Base-by-base conservation (phyloP, 1,139 yeast species). In the Pichia sp. region DNA sequence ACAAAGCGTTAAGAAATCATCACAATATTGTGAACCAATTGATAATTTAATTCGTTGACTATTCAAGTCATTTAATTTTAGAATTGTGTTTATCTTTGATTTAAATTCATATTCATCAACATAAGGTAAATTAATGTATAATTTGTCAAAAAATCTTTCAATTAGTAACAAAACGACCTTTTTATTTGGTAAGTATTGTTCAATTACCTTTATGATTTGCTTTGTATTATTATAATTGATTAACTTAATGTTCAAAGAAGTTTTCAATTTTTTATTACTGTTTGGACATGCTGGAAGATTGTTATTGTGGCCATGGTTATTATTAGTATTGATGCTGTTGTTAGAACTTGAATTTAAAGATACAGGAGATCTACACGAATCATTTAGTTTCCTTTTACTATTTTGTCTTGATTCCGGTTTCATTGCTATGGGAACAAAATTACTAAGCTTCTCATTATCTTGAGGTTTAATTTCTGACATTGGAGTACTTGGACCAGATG, bases 51-150 rank as follows among this genome's bases (percentile, higher is more conserved):
- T 59, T 35, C 57, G 56, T 46, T 69, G 70, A n/a, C 60, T 52
- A 22, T 53, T 37, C 5, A 60, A 46, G 39, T 66, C 68, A 26
- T 61, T 60, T 12, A 59, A 45, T 15, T 69, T 72, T 38, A 70
- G 60, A 9, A 69, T 65, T 9, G 57, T 48, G 5, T 56, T 54
- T 8, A 68, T 55, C 40, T 65, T 62, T 27, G 56, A 52, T 40
- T 65, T 61, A 54, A 71, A 71, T 7, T 64, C 58, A 34, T 57
- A 58, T 43, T 70, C 73, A 55, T 70, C 73, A 40, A 71, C 61
- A 48, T 62, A 70, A 2, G 74, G 74, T 53, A 70, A 56, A 49
- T 69, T 69, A n/a, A 67, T 53, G 48, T 70, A 70, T n/a, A 70
- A 48, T 20, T 65, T 62, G 5, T 68, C 70, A 50, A 71, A 71